These are phyloP conservation scores for Artemisia princeps DNA, from an alignment of 140 eudicot genomes.

Conservation along the genomic window DNA sequence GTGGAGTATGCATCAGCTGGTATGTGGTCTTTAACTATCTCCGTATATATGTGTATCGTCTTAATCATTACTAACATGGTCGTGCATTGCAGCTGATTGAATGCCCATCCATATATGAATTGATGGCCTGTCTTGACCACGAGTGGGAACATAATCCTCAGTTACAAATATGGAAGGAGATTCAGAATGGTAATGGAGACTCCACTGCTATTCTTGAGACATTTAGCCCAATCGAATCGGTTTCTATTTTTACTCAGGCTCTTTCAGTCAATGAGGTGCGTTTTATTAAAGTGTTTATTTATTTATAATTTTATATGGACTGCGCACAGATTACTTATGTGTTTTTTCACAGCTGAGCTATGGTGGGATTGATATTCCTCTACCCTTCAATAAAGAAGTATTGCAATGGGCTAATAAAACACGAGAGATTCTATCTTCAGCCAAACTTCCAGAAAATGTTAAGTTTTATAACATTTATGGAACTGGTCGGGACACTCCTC, in stretches of 20 bases:
- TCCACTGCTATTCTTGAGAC: constrained; percentile 55
- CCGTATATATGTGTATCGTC: too few relatives aligned
- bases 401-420: constrained; percentile 87
- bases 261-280: constrained; percentile 75
- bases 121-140: constrained; percentile 74
- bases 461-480: constrained; percentile 93
- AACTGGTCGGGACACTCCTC: constrained; percentile 77
- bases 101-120: constrained; percentile 86
- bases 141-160: constrained; percentile 71
- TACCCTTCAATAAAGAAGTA: constrained; percentile 72
- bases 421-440: constrained; percentile 52
- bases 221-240: constrained; percentile 50
- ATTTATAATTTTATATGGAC: neutral
- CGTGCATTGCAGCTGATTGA: constrained; percentile 60
- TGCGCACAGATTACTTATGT: neutral
- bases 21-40: constrained; percentile 22
- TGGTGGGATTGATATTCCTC: constrained; percentile 57
- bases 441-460: constrained; percentile 67
- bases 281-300: neutral
- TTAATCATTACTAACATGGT: constrained; percentile 5
- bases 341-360: constrained; percentile 43
- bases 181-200: constrained; percentile 40
- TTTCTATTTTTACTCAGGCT: constrained; percentile 57
- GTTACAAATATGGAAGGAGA: constrained; percentile 72
- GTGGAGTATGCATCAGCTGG: constrained; percentile 99